Evolutionary conservation across 2,329 filamentous ascomycete species (phyloP), one percentile per base, ranked within the genome.

Genomic region (Thermothelomyces thermophilus): DNA sequence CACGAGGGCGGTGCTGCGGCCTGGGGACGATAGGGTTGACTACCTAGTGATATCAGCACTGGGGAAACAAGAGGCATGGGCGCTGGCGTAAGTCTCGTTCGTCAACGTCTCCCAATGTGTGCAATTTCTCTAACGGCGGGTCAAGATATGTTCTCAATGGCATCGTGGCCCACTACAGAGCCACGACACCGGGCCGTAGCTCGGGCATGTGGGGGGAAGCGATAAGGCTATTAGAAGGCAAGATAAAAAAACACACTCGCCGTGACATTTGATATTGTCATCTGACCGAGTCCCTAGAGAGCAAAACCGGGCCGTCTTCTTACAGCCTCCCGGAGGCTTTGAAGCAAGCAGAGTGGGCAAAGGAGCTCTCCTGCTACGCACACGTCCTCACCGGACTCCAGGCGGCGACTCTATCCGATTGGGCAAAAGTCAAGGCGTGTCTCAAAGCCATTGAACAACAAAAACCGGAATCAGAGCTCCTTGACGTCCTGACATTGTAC

Each of bases 311-410:
- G 53, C 57, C 42, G 33, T 54, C 46, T 51, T 51, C 74, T 0
- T 70, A 79, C 43, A 76, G 80, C 0, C 68, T 86, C 14, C 73
- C 76, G 34, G 75, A 76, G 41, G 80, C 80, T 10, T 74, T 82
- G 24, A 68, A 73, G 54, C 73, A 82, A 41, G 73, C 77, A 9
- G 73, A 78, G 53, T 89, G 84, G 83, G 78, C 83, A 44, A 74
- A 71, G 49, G 75, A 82, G 46, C 72, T 88, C 7, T 78, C 81
- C 52, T 83, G 80, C 63, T 85, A 88, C 55, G 73, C 89, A 31
- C 77, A 84, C 44, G 74, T 89, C n/a, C 75, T 90, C 16, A 78
- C 84, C 22, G 82, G 83, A 3, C 77, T 93, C 44, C 74, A 86
- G 48, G 75, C 81, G 1, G 86, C 84, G 40, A 83, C 81, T 36